A percentile compares a stretch with the other conserved stretches of the same genome.
Evolutionary conservation across 73 alveolate genomes (phyloP).

Genomic region (Stentor roeselii): DNA sequence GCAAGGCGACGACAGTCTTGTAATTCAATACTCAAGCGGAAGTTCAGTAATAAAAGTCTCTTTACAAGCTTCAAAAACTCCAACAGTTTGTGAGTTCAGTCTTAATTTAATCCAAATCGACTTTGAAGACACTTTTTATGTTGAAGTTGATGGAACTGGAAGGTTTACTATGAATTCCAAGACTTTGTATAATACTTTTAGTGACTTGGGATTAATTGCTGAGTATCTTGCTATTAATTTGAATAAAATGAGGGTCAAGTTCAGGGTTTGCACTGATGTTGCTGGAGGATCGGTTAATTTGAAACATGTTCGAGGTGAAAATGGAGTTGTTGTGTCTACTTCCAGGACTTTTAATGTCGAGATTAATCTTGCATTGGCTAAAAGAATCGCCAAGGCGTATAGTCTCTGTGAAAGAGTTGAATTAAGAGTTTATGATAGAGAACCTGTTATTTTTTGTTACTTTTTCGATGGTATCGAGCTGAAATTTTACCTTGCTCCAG

Average conservation of each 20-base stretch:
- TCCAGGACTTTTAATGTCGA: background rate
- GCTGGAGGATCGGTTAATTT: background rate
- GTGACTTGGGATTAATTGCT: background rate
- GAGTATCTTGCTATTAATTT: background rate
- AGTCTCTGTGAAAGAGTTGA: background rate
- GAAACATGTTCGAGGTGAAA: background rate
- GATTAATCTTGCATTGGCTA: background rate
- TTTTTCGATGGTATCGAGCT: background rate
- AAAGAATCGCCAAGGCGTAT: background rate
- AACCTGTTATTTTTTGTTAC: background rate
- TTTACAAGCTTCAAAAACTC: constrained; percentile 2
- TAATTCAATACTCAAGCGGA: background rate
- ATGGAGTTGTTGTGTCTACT: background rate
- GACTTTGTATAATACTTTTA: background rate
- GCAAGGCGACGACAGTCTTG: background rate
- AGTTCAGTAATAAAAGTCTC: background rate
- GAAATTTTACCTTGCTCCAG: background rate
- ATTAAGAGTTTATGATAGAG: background rate
- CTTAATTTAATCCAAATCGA: background rate
- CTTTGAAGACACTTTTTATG: background rate
- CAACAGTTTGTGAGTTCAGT: background rate
- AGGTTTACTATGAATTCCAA: background rate
- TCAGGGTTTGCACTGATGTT: background rate
- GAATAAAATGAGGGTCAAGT: background rate
- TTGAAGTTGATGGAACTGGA: background rate